Evolutionary conservation across 495 filamentous ascomycete species (phyloP), one percentile per base, ranked within the genome.

Genomic region (Lepidopterella palustris): DNA sequence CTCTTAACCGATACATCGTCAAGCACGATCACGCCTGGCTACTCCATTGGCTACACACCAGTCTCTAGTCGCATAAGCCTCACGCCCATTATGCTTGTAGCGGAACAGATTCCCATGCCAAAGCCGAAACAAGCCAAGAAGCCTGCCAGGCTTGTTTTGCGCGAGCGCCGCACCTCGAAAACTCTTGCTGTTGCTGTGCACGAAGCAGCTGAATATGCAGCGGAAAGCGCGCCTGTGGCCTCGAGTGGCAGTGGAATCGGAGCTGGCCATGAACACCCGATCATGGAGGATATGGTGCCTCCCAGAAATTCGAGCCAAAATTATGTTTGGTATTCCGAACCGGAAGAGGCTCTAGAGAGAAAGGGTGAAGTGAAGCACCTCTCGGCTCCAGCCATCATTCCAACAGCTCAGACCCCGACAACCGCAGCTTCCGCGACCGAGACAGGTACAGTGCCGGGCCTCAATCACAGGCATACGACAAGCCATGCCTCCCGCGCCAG

Each of bases 31-130:
- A 51, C 57, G 0, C 57, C 60, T 26, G 67, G 59, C 21, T 29
- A 28, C 23, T 53, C 32, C n/a, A 63, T 56, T 3, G 61, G 58
- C 3, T 67, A 67, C 50, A 59, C 66, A 5, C 61, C 64, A 4
- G 24, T 59, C 13, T 29, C 24, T 13, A 28, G 39, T 26, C 48
- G 49, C n/a, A 50, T 50, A 9, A 35, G 59, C 27, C 28, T 54
- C 35, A 66, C 62, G n/a, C 68, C 69, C 3, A 60, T 68, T 24
- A 65, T 66, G 61, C 65, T 70, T 6, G 63, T 68, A 10, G 67
- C 68, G 2, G 67, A 69, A 42, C 55, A 64, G 47, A 59, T 68
- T 39, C 69, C 67, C 20, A 35, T 66, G 15, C 32, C 49, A 13
- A 65, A 62, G 31, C 31, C 52, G 29, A 61, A 55, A 28, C 26